A percentile compares a stretch with the other conserved stretches of the same genome.
phyloP scores from a whole-genome alignment of 176 grass and related monocot genomes.

The Neostapfia colusana region DNA sequence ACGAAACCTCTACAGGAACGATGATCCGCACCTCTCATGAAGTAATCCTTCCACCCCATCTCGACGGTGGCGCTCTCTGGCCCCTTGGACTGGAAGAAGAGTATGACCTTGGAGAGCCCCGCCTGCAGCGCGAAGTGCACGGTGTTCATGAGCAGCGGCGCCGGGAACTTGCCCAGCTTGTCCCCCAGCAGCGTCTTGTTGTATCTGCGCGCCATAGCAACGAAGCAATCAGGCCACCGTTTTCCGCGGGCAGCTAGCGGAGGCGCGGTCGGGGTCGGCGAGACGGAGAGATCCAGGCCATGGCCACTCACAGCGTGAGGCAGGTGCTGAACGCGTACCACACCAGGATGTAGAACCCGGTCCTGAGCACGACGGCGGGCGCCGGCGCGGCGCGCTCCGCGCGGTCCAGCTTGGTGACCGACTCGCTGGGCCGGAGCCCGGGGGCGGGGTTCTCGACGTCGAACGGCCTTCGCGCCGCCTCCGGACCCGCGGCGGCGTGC shows the following conservation, averaged over 20 bases:
- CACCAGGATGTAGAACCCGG: slow-evolving; percentile 79
- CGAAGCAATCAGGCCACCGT: slow-evolving; percentile 5
- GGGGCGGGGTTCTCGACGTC: slow-evolving; percentile 63
- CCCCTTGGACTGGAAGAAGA: slow-evolving; percentile 67
- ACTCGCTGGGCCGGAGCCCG: slow-evolving; percentile 58
- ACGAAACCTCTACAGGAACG: not conserved
- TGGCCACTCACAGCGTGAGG: slow-evolving; percentile 86
- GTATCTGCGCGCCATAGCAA: slow-evolving; percentile 49
- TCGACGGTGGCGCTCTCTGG: slow-evolving; percentile 38
- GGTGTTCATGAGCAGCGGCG: slow-evolving; percentile 98
- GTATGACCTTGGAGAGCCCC: slow-evolving; percentile 77
- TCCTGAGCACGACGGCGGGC: slow-evolving; percentile 62
- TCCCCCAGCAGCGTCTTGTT: slow-evolving; percentile 98
- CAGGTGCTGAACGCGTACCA: slow-evolving; percentile 99
- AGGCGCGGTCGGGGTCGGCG: not conserved
- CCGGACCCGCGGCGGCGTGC: slow-evolving; percentile 44
- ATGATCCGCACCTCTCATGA: slow-evolving; percentile 70
- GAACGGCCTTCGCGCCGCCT: slow-evolving; percentile 44
- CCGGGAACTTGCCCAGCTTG: slow-evolving; percentile 97
- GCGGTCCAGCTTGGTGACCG: slow-evolving; percentile 78
- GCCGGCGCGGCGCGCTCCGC: slow-evolving; percentile 54
- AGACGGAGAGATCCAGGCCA: slow-evolving; percentile 35
- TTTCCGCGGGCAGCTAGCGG: not conserved
- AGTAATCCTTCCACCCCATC: slow-evolving; percentile 98
- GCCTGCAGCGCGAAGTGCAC: slow-evolving; percentile 98